A percentile compares a stretch with the other conserved stretches of the same genome.
Conservation (phyloP, 345 rosid genomes). For the Atalantia buxifolia region DNA sequence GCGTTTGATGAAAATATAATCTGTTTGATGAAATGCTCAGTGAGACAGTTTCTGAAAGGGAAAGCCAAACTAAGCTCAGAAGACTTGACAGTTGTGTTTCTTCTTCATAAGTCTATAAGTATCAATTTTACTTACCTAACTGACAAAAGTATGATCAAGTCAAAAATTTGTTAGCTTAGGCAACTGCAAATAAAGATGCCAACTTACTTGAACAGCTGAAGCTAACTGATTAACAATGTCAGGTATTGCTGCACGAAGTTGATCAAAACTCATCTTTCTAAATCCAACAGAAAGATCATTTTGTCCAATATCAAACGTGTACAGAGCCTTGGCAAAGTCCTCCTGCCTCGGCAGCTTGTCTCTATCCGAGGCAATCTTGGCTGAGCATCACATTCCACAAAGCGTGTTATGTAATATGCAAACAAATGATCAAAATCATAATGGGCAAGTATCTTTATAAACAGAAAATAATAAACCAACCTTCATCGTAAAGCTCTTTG, state of each 20-base stretch:
- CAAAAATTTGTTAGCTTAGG: not conserved
- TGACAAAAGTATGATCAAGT: not conserved
- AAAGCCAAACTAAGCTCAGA: not conserved
- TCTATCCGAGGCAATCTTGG: constrained; percentile 38
- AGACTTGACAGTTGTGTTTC: not conserved
- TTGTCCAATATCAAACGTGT: constrained; percentile 92
- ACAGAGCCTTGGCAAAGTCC: constrained; percentile 78
- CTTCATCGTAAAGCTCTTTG: constrained; percentile 43
- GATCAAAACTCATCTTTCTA: constrained; percentile 61
- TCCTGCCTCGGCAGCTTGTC: constrained; percentile 66
- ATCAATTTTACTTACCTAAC: no score
- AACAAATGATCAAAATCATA: not conserved
- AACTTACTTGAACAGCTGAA: constrained; percentile 74
- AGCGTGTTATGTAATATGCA: not conserved
- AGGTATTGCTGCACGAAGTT: constrained; percentile 65
- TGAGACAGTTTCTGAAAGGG: not conserved
- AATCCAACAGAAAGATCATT: constrained; percentile 92
- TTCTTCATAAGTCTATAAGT: no score
- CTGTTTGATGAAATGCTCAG: not conserved
- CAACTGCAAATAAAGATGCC: not conserved
- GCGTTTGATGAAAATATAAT: no score
- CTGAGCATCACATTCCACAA: constrained; percentile 27
- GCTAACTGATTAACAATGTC: constrained; percentile 73
- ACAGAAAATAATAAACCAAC: constrained; percentile 13
- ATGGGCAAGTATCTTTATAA: not conserved